Evolutionary conservation across 169 alveolate species (phyloP).

Genomic region (Toxoplasma gondii): DNA sequence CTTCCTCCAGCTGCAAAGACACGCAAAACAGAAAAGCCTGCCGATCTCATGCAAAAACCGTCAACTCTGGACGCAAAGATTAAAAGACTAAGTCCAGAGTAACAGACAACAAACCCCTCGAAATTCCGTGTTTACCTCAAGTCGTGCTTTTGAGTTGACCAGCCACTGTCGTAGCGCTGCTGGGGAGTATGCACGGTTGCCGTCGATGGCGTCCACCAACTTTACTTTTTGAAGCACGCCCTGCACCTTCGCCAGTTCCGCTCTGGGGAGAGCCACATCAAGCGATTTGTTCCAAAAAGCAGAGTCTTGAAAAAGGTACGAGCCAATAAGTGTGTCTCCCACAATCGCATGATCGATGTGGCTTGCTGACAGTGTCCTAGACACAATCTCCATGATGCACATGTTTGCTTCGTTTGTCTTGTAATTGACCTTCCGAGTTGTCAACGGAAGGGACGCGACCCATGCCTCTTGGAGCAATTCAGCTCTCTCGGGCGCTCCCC

Average conservation of each 20-base stretch:
- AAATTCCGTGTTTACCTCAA: background rate
- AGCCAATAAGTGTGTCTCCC: constrained; percentile 16
- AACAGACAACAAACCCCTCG: too few species aligned
- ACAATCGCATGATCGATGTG: constrained; percentile 4
- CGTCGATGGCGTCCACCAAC: background rate
- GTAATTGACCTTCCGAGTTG: background rate
- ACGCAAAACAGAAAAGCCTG: background rate
- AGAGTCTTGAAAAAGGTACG: constrained; percentile 5
- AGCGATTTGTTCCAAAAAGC: background rate
- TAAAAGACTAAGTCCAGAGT: too few species aligned
- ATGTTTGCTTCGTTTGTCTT: background rate
- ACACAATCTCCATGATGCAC: background rate
- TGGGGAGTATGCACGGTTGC: background rate
- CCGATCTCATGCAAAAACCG: background rate
- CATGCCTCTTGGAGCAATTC: constrained; percentile 10
- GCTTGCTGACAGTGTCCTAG: background rate
- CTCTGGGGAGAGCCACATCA: background rate
- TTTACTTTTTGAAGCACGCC: background rate
- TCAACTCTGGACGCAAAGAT: background rate
- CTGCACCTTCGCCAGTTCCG: background rate
- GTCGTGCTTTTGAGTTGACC: background rate
- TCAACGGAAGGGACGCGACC: background rate
- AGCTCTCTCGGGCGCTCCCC: background rate
- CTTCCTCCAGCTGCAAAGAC: background rate
- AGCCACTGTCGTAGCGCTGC: background rate